Percentiles rank a stretch among this genome's conserved stretches.
Conservation (phyloP, 176 grass and related monocot genomes). For the Puya raimondii region DNA sequence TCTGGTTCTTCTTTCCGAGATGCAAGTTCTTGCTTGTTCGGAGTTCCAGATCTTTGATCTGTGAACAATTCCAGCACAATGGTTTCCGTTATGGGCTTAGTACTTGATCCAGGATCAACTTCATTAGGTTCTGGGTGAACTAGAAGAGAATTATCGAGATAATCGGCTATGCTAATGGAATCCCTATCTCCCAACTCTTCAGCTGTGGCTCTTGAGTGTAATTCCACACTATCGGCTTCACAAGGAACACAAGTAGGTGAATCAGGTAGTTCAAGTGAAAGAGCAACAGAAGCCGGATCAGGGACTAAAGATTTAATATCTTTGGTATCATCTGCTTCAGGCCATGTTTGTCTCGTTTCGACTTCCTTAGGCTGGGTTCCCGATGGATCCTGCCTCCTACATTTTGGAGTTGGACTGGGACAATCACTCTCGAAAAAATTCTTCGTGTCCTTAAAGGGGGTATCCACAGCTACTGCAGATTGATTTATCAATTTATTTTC, state of each 20-base stretch:
- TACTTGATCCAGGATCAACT: slow-evolving; percentile 22
- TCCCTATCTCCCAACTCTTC: slow-evolving; percentile 26
- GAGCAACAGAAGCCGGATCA: slow-evolving; percentile 24
- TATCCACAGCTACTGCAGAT: neutral
- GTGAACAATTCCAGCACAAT: slow-evolving; percentile 35
- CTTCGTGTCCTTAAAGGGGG: slow-evolving; percentile 23
- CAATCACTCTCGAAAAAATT: slow-evolving; percentile 32
- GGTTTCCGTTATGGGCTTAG: slow-evolving; percentile 22
- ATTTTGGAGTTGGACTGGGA: slow-evolving; percentile 46
- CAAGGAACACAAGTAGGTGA: slow-evolving; percentile 23
- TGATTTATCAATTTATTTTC: neutral
- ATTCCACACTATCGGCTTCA: slow-evolving; percentile 30
- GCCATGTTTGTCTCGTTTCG: slow-evolving; percentile 16
- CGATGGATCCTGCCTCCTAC: slow-evolving; percentile 22
- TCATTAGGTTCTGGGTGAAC: slow-evolving; percentile 13
- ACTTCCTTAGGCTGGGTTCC: slow-evolving; percentile 15
- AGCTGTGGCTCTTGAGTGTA: slow-evolving; percentile 31
- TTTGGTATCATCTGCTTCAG: slow-evolving; percentile 33
- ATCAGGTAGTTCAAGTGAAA: slow-evolving; percentile 31
- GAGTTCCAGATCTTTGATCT: slow-evolving; percentile 32
- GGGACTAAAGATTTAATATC: slow-evolving; percentile 20
- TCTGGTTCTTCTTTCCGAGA: slow-evolving; percentile 48
- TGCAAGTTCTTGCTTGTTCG: slow-evolving; percentile 28
- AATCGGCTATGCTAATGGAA: slow-evolving; percentile 19
- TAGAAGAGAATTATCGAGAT: slow-evolving; percentile 18